Conservation (phyloP, 2,329 filamentous ascomycete species). For the Hysterium pulicare region DNA sequence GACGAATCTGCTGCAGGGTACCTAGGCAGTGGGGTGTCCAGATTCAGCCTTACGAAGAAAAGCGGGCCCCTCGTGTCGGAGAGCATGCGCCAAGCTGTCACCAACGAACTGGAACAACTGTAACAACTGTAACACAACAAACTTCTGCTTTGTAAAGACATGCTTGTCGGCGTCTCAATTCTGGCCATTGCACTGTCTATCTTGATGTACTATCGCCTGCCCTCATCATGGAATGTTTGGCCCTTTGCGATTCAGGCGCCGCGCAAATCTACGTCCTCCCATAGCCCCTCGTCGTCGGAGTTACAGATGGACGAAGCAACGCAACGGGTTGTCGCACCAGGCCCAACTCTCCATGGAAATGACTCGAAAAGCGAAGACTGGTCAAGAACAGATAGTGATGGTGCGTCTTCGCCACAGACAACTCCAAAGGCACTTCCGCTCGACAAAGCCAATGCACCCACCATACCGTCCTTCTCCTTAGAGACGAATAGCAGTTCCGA, state of each 20-base stretch:
- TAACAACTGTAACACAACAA: not conserved
- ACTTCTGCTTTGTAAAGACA: constrained; percentile 19
- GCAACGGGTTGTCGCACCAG: too few species aligned
- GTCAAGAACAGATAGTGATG: not conserved
- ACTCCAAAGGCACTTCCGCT: constrained; percentile 30
- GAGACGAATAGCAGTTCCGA: constrained; percentile 28
- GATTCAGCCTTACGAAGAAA: not conserved
- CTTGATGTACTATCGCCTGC: constrained; percentile 35
- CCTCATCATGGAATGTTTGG: constrained; percentile 31
- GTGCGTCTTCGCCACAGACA: constrained; percentile 22
- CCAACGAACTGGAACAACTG: too few species aligned
- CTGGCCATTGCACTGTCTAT: constrained; percentile 36
- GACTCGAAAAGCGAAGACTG: too few species aligned
- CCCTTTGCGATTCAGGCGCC: not conserved
- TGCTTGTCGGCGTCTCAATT: constrained; percentile 38
- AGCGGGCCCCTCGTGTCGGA: too few species aligned
- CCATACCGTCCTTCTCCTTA: constrained; percentile 36
- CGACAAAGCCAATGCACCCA: constrained; percentile 12
- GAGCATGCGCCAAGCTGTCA: too few species aligned
- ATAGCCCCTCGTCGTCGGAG: too few species aligned
- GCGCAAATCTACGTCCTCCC: too few species aligned
- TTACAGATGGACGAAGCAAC: not conserved
- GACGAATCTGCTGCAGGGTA: not conserved
- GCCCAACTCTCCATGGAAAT: too few species aligned
- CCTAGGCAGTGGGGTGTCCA: not conserved